phyloP scores from a whole-genome alignment of 1,139 yeast species.

The Meyerozyma sp. region DNA sequence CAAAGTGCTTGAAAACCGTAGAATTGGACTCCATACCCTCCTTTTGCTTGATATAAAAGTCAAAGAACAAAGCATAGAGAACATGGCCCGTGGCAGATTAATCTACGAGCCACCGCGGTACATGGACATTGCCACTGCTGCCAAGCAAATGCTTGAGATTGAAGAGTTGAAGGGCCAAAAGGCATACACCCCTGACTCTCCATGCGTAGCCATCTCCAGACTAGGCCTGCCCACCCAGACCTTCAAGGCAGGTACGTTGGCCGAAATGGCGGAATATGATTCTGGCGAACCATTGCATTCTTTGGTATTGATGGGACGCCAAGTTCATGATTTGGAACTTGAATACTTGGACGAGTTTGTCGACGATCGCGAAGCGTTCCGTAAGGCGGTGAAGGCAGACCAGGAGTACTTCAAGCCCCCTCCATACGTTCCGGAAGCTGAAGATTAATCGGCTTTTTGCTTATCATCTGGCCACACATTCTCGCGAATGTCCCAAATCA shows the following conservation, averaged over 20 bases:
- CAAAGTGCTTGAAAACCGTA: conserved; percentile 83
- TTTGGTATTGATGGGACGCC: conserved; percentile 83
- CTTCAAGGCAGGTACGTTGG: conserved; percentile 80
- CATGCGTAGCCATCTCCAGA: conserved; percentile 90
- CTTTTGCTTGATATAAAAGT: conserved; percentile 89
- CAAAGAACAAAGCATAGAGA: conserved; percentile 91
- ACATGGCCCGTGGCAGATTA: conserved; percentile 87
- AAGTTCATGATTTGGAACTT: conserved; percentile 87
- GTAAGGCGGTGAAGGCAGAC: conserved; percentile 55
- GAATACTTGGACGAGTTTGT: conserved; percentile 80
- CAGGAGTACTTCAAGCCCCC: conserved; percentile 71
- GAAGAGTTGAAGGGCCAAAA: conserved; percentile 70
- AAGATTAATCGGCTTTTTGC: conserved; percentile 16
- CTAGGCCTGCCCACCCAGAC: conserved; percentile 80
- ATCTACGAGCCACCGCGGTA: conserved; percentile 96
- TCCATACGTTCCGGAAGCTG: conserved; percentile 38
- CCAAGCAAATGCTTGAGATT: conserved; percentile 78
- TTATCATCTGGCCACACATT: conserved; percentile 22
- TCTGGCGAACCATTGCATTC: conserved; percentile 95
- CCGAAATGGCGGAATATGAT: conserved; percentile 71
- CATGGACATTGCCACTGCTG: conserved; percentile 89
- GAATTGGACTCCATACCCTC: conserved; percentile 85
- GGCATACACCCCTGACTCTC: conserved; percentile 81
- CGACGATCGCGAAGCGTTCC: conserved; percentile 58
- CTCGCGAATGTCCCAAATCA: conserved; percentile 39